phyloP scores from a whole-genome alignment of 257 asterid species.

The Fraxinus pennsylvanica region DNA sequence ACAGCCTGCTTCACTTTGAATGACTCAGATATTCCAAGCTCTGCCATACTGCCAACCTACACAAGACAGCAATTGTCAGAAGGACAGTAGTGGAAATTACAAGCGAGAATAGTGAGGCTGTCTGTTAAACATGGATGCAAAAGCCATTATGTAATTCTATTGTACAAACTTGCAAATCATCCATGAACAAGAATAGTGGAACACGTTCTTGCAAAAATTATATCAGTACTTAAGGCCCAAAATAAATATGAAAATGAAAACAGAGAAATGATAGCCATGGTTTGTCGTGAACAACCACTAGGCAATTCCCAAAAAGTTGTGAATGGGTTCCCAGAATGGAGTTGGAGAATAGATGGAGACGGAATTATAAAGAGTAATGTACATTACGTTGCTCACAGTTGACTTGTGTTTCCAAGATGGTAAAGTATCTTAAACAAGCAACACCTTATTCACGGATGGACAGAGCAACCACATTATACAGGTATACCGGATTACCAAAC shows the following conservation, averaged over 20 bases:
- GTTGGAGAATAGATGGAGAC: background rate
- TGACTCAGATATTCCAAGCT: constrained; percentile 73
- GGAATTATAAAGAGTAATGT: background rate
- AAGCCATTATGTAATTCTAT: too few species aligned
- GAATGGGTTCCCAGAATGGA: background rate
- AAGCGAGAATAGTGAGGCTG: too few species aligned
- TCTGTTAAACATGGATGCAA: too few species aligned
- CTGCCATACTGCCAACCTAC: constrained; percentile 85
- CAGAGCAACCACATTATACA: background rate
- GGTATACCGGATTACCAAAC: background rate
- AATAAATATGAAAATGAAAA: too few species aligned
- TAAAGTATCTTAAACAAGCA: too few species aligned
- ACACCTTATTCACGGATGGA: too few species aligned
- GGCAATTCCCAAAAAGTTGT: background rate
- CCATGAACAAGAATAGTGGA: too few species aligned
- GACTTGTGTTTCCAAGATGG: background rate
- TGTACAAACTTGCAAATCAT: too few species aligned
- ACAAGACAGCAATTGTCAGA: background rate
- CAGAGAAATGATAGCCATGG: background rate
- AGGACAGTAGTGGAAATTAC: background rate
- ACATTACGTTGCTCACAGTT: background rate
- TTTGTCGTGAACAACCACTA: background rate
- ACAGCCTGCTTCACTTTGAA: constrained; percentile 93
- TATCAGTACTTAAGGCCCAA: too few species aligned
- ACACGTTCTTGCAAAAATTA: too few species aligned